Evolutionary conservation across 257 asterid species (phyloP), one percentile per base, ranked within the genome.

Genomic region (Nicotiana tabacum): DNA sequence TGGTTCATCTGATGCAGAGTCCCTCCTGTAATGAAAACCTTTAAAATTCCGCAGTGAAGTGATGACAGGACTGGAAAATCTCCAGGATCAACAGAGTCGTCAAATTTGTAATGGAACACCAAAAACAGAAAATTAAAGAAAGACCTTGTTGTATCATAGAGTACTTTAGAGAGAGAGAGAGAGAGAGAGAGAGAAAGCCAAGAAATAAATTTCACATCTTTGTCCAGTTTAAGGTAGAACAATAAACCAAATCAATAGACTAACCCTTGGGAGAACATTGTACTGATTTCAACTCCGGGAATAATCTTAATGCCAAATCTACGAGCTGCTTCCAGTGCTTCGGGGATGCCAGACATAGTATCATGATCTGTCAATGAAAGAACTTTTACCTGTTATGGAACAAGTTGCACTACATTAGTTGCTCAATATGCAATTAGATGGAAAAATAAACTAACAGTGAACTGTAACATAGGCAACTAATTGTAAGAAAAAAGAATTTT

Each of bases 321-420:
- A n/a, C 86, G 88, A 82, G 98, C 99, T 84, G 96, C 95, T 82
- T 92, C 98, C 83, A 90, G 87, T 84, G 99, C 99, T 89, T 94
- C 98, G 16, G 98, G 95, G 79, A 96, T 85, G 77, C 98, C 99
- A 29, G 94, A 88, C 92, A 96, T 87, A 4, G 99, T 96, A 88
- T 96, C 99, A 81, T 96, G 99, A 90, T 94, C 98, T 0, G 98
- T 96, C 90, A 96, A 87, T 66, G 99, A 92, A 85, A 96, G 91
- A 80, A 96, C 99, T 87, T 94, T 96, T 85, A 96, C 98, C 99
- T 96, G 97, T 89, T 88, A 88, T 43, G 85, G 89, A 85, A 83
- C 84, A 80, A 72, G 84, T 83, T 72, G 77, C 81, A 82, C 39
- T 66, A 78, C 84, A 60, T 58, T 67, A 62, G 48, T 55, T 16